Conservation (phyloP, 1,139 yeast species). For the Saccharomyces hybrid region DNA sequence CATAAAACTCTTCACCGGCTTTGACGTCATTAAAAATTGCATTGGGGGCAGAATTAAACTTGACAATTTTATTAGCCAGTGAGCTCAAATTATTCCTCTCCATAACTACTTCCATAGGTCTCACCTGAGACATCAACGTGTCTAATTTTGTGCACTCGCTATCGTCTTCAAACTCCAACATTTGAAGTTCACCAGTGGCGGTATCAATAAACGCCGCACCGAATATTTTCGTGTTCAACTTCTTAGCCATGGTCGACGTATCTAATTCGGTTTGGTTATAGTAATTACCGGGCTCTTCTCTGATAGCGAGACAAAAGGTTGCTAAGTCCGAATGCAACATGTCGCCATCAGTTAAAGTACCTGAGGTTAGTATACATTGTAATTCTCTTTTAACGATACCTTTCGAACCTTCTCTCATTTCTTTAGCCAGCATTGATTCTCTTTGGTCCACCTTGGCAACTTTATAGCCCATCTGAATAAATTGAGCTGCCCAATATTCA, state of each 20-base stretch:
- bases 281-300: conserved; percentile 40
- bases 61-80: conserved; percentile 62
- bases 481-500: conserved; percentile 94
- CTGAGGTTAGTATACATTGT: conserved; percentile 83
- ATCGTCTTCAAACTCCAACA: conserved; percentile 74
- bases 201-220: conserved; percentile 91
- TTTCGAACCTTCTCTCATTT: conserved; percentile 78
- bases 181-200: conserved; percentile 72
- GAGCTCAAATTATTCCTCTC: conserved; percentile 67
- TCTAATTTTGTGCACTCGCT: conserved; percentile 79
- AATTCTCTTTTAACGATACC: conserved; percentile 89
- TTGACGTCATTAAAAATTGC: conserved; percentile 81
- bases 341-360: conserved; percentile 64
- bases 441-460: conserved; percentile 94
- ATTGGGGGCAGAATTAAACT: conserved; percentile 61
- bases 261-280: conserved; percentile 15
- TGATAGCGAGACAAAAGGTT: conserved; percentile 78
- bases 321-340: conserved; percentile 91
- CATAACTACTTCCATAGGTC: conserved; percentile 78
- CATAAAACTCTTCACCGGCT: conserved; percentile 77
- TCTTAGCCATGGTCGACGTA: conserved; percentile 12
- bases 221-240: conserved; percentile 43
- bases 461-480: conserved; percentile 85
- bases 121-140: conserved; percentile 78
- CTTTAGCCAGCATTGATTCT: conserved; percentile 85